These are phyloP conservation scores for Aureobasidium sp. DNA, from an alignment of 2,329 filamentous ascomycete genomes.

Conservation along the genomic window DNA sequence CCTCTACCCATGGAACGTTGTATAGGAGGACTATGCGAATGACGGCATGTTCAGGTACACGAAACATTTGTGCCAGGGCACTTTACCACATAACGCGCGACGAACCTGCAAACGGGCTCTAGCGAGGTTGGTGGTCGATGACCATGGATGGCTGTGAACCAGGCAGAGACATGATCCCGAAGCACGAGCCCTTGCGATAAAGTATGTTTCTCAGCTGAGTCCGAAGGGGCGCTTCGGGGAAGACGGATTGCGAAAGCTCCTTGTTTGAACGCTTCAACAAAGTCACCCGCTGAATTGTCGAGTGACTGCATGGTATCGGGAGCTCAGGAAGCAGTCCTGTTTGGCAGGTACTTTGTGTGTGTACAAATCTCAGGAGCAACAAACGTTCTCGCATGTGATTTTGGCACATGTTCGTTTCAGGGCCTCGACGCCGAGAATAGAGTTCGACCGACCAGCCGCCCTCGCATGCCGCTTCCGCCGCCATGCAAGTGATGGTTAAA, in stretches of 20 bases:
- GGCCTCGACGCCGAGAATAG: conserved; percentile 14
- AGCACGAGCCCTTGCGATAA: conserved; percentile 12
- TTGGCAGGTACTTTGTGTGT: background rate
- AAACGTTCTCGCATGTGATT: conserved; percentile 13
- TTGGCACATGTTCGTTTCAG: conserved; percentile 11
- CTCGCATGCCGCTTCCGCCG: conserved; percentile 9
- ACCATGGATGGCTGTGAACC: conserved; percentile 5
- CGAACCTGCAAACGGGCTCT: background rate
- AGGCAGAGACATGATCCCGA: background rate
- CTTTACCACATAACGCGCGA: background rate
- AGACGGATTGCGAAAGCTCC: background rate
- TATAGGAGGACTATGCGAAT: background rate
- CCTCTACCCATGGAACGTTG: background rate
- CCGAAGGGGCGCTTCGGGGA: background rate
- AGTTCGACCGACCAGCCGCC: conserved; percentile 13
- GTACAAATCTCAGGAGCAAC: background rate
- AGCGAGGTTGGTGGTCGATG: background rate
- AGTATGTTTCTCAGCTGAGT: conserved; percentile 8
- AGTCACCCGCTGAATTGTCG: conserved; percentile 1
- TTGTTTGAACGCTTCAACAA: background rate
- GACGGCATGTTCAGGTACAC: background rate
- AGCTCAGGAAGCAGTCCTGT: background rate
- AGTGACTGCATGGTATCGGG: background rate
- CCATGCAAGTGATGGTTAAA: conserved; percentile 12
- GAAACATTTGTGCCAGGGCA: background rate